Base-by-base conservation (phyloP, 2,329 filamentous ascomycete species). In the Penicillium sumatraense region DNA sequence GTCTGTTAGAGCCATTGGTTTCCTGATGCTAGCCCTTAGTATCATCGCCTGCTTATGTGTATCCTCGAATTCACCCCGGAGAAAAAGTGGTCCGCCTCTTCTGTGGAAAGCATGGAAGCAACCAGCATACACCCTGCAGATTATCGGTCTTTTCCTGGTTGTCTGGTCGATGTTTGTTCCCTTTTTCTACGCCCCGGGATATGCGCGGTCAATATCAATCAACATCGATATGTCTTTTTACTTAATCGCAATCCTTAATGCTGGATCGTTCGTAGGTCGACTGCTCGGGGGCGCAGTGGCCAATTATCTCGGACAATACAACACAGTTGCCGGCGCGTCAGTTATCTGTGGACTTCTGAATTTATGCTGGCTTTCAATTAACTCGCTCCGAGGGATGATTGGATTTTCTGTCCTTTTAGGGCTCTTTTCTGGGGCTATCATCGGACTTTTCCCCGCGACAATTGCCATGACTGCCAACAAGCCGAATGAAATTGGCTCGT, bases 1-100 rank as follows among this genome's bases (percentile, higher is more conserved):
- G 82, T 73, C 80, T 0, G 76, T 84, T 0, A 73, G 83, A 2
- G 71, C 83, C 33, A 71, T 82, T 18, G 83, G 76, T 3, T 84
- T 85, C 54, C 62, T 82, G 52, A 79, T 82, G 56, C 56, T 82
- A 2, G 75, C 74, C 0, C 53, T 81, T 4, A 61, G 80, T 21
- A 33, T 69, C 10, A 75, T 83, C 42, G 71, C 80, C 3, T 68
- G 64, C 29, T 6, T 77, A 0, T 59, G 51, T 1, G 50, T 68
- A 7, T 21, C 47, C 14, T 47, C 41, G 16, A 51, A 51, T 21
- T 20, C 48, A 9, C 40, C 41, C 11, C 29, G 18, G 31, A 21
- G 40, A n/a, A 24, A 27, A 18, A 26, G 40, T 13, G 36, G 48
- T 2, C 33, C 36, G 20, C 48, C 35, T 21, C 21, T 50, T 24